These are phyloP conservation scores for Orbilia brochopaga DNA, from an alignment of 2,329 filamentous ascomycete species.

Conservation along the genomic window DNA sequence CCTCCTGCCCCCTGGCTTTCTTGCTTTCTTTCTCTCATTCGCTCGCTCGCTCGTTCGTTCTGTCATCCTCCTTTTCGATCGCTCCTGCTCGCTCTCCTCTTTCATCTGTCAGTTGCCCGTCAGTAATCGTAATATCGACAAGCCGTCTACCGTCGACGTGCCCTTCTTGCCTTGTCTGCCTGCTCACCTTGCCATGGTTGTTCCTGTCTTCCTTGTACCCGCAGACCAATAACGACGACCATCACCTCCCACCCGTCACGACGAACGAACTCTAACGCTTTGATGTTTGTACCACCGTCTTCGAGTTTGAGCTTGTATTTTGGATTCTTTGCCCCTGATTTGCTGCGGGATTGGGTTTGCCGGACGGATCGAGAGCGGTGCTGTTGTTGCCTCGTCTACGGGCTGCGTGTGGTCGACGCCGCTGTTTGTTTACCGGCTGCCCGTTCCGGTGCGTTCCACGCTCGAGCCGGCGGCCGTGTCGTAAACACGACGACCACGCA, in stretches of 20 bases:
- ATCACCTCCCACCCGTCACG: not conserved
- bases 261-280: not conserved
- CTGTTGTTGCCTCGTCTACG: conserved; percentile 48
- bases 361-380: no score
- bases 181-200: not conserved
- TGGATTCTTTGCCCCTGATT: conserved; percentile 3
- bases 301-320: conserved; percentile 3
- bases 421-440: conserved; percentile 47
- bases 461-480: not conserved
- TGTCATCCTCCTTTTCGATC: conserved; percentile 9
- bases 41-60: conserved; percentile 13
- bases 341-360: no score
- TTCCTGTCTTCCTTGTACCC: not conserved
- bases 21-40: not conserved
- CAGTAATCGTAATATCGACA: conserved; percentile 2
- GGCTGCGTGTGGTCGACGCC: conserved; percentile 6
- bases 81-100: conserved; percentile 8
- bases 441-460: conserved; percentile 12
- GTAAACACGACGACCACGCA: conserved; percentile 32
- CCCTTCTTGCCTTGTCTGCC: not conserved
- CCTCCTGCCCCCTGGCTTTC: conserved; percentile 1
- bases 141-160: conserved; percentile 4
- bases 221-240: not conserved
- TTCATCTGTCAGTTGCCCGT: conserved; percentile 2
- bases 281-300: conserved; percentile 8